These are phyloP conservation scores for Coemansia sp. DNA, from an alignment of 192 early-diverging fungal species.

Conservation along the genomic window DNA sequence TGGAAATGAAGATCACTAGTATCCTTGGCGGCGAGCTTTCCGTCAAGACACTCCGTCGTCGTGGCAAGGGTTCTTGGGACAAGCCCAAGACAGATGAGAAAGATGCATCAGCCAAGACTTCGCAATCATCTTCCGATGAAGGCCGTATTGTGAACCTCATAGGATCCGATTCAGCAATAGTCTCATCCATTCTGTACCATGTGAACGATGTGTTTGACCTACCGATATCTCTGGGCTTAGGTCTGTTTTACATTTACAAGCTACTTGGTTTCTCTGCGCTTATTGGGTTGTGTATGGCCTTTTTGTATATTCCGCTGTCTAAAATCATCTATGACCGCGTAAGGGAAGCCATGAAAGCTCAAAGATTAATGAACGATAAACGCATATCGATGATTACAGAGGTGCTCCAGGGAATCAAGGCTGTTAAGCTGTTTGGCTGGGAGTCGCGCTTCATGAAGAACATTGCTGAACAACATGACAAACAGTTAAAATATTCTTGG, in stretches of 20 bases:
- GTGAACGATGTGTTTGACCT: slow-evolving; percentile 58
- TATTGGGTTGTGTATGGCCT: slow-evolving; percentile 66
- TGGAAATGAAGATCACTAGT: slow-evolving; percentile 58
- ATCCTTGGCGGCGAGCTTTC: slow-evolving; percentile 62
- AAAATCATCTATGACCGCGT: slow-evolving; percentile 55
- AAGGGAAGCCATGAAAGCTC: slow-evolving; percentile 56
- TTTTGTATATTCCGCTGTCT: slow-evolving; percentile 62
- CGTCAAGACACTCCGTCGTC: slow-evolving; percentile 56
- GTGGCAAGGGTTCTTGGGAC: slow-evolving; percentile 31
- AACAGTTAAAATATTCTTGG: slow-evolving; percentile 60
- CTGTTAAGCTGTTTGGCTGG: too few relatives aligned
- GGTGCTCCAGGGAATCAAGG: slow-evolving; percentile 81
- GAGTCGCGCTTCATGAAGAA: slow-evolving; percentile 68
- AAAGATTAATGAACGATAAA: slow-evolving; percentile 65
- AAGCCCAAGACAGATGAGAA: slow-evolving; percentile 25
- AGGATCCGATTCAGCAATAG: slow-evolving; percentile 59
- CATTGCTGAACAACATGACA: slow-evolving; percentile 63
- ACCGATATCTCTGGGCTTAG: slow-evolving; percentile 64
- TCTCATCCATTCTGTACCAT: slow-evolving; percentile 48
- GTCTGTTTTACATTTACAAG: slow-evolving; percentile 65
- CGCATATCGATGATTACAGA: slow-evolving; percentile 80
- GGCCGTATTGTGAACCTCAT: slow-evolving; percentile 67
- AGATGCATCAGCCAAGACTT: slow-evolving; percentile 8
- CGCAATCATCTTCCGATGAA: slow-evolving; percentile 25
- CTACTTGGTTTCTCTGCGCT: slow-evolving; percentile 79